These are phyloP conservation scores for Priceomyces haplophilus DNA, from an alignment of 805 yeast genomes.

Conservation along the genomic window DNA sequence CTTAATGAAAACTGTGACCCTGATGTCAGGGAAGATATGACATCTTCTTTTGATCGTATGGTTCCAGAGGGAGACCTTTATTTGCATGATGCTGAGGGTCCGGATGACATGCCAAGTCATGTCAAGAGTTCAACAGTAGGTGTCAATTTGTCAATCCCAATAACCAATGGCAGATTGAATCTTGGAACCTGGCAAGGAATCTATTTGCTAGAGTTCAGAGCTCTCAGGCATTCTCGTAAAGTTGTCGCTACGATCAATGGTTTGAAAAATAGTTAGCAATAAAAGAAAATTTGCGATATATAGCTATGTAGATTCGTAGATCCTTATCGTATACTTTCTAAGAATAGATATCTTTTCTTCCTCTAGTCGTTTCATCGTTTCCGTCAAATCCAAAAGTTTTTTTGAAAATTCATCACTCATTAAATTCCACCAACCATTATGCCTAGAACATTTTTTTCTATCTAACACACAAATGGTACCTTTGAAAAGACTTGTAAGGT, in stretches of 20 bases:
- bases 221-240: constrained; percentile 58
- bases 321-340: constrained; percentile 34
- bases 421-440: constrained; percentile 48
- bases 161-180: constrained; percentile 61
- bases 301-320: constrained; percentile 16
- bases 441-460: constrained; percentile 54
- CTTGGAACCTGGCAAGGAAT: constrained; percentile 88
- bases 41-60: constrained; percentile 55
- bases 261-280: constrained; percentile 20
- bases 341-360: constrained; percentile 27
- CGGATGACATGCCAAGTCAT: constrained; percentile 86
- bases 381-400: constrained; percentile 31
- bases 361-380: constrained; percentile 26
- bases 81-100: constrained; percentile 70
- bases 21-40: constrained; percentile 71
- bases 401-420: constrained; percentile 31
- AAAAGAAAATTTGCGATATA: constrained; percentile 20
- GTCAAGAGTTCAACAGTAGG: constrained; percentile 62
- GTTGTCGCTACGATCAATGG: constrained; percentile 77
- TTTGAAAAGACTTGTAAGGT: constrained; percentile 12
- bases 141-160: constrained; percentile 64
- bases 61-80: constrained; percentile 65
- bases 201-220: constrained; percentile 71
- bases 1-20: constrained; percentile 80
- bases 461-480: constrained; percentile 47